These are phyloP conservation scores for Cladophialophora exuberans DNA, from an alignment of 2,329 filamentous ascomycete genomes.

Conservation along the genomic window DNA sequence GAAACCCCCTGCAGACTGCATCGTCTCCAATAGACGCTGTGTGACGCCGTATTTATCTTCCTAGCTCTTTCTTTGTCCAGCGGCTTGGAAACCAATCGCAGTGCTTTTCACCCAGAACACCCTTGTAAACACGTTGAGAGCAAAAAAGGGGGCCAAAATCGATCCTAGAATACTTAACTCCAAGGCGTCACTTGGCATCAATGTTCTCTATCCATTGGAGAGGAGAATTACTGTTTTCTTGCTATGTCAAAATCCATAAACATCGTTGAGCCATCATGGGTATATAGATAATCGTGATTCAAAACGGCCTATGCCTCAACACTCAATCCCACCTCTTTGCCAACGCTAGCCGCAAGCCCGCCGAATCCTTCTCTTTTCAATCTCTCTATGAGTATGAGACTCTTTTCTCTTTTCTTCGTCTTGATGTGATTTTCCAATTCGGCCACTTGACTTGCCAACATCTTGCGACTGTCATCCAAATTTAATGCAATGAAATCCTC, in stretches of 20 bases:
- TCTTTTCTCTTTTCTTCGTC: slow-evolving; percentile 29
- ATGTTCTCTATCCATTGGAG: too few relatives aligned
- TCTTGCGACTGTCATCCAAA: slow-evolving; percentile 31
- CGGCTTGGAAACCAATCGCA: slow-evolving; percentile 24
- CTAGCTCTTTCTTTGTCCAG: neutral
- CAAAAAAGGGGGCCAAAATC: slow-evolving; percentile 5
- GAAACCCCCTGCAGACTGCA: neutral
- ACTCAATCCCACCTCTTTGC: slow-evolving; percentile 31
- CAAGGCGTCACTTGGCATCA: too few relatives aligned
- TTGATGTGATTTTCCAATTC: slow-evolving; percentile 31
- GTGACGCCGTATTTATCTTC: neutral
- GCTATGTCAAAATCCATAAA: neutral
- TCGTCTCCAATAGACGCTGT: slow-evolving; percentile 6
- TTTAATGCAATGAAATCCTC: slow-evolving; percentile 33
- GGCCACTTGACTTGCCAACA: slow-evolving; percentile 27
- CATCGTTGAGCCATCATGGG: neutral
- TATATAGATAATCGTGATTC: slow-evolving; percentile 1
- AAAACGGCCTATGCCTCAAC: slow-evolving; percentile 7
- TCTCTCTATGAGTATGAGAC: slow-evolving; percentile 30
- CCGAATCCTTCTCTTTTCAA: slow-evolving; percentile 33
- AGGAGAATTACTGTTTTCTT: too few relatives aligned
- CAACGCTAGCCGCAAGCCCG: slow-evolving; percentile 28
- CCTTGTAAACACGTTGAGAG: neutral
- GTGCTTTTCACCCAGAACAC: slow-evolving; percentile 4
- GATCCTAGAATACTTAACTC: too few relatives aligned